phyloP scores from a whole-genome alignment of 2,329 filamentous ascomycete species.

The Cladosporium phlei region DNA sequence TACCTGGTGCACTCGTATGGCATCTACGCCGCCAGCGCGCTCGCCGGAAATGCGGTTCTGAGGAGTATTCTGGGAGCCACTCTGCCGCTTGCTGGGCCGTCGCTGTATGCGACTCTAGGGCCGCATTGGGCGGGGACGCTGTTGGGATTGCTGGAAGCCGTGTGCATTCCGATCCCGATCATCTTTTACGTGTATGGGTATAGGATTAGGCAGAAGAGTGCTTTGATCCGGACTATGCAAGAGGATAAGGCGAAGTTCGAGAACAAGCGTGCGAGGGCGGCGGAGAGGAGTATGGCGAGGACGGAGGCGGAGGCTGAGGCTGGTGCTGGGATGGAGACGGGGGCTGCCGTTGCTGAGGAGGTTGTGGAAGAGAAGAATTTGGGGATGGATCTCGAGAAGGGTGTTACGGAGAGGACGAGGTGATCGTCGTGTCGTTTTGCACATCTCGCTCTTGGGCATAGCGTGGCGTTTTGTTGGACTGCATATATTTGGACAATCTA shows the following conservation, averaged over 20 bases:
- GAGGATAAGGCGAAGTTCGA: conserved; percentile 46
- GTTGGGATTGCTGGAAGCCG: conserved; percentile 66
- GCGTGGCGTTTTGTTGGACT: conserved; percentile 1
- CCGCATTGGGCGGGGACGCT: conserved; percentile 77
- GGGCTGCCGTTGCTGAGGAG: conserved; percentile 32
- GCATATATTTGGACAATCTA: no score
- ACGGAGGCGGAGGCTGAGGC: conserved; percentile 27
- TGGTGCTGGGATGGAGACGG: conserved; percentile 38
- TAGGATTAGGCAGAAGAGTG: conserved; percentile 53
- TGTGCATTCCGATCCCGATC: conserved; percentile 73
- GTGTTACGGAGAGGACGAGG: neutral
- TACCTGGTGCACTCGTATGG: conserved; percentile 76
- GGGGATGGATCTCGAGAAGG: conserved; percentile 22
- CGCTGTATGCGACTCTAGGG: conserved; percentile 64
- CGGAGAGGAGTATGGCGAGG: conserved; percentile 26
- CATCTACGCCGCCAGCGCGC: conserved; percentile 74
- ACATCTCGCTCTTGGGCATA: conserved; percentile 1
- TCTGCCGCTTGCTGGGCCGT: conserved; percentile 67
- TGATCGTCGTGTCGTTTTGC: neutral
- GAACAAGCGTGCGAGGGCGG: conserved; percentile 35
- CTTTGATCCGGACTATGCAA: conserved; percentile 47
- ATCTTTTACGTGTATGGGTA: conserved; percentile 62
- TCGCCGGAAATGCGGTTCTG: conserved; percentile 74
- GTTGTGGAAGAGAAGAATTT: conserved; percentile 21
- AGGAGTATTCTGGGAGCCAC: conserved; percentile 70